These are phyloP conservation scores for Stachybotrys elegans DNA, from an alignment of 2,329 filamentous ascomycete species.

Conservation along the genomic window DNA sequence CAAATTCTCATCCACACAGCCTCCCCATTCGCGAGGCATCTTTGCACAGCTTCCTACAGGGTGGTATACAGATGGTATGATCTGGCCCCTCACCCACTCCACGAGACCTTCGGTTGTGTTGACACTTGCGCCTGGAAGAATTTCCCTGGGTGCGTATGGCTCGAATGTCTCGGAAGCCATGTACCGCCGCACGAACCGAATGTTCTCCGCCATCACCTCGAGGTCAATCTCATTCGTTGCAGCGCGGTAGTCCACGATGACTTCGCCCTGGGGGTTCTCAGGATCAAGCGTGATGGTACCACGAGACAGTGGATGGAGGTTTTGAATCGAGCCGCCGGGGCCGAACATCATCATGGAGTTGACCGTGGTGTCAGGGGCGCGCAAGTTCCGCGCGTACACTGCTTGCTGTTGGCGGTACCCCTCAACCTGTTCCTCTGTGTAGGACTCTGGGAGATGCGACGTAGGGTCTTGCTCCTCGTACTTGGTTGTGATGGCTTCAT, in stretches of 20 bases:
- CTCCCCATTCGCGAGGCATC: conserved; percentile 21
- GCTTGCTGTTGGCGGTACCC: conserved; percentile 36
- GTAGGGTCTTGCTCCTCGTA: conserved; percentile 13
- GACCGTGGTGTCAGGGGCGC: conserved; percentile 28
- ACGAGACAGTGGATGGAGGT: conserved; percentile 17
- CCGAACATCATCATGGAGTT: conserved; percentile 37
- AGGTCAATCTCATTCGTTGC: conserved; percentile 18
- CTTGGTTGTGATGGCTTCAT: conserved; percentile 11
- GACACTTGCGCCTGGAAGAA: conserved; percentile 14
- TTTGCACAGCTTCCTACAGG: conserved; percentile 21
- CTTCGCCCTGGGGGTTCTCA: conserved; percentile 13
- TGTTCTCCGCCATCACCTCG: conserved; percentile 17
- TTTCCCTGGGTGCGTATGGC: conserved; percentile 15
- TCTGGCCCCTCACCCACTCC: conserved; percentile 13
- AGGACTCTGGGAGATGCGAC: conserved; percentile 13
- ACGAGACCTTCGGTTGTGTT: conserved; percentile 14
- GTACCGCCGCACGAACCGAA: conserved; percentile 19
- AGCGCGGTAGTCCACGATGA: conserved; percentile 20
- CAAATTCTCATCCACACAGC: conserved; percentile 21
- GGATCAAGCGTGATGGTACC: conserved; percentile 17
- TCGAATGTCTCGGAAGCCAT: conserved; percentile 14
- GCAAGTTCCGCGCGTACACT: conserved; percentile 14
- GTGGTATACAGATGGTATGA: conserved; percentile 20
- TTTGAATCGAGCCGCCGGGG: conserved; percentile 16
- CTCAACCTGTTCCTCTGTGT: conserved; percentile 14